Evolutionary conservation across 169 alveolate species (phyloP).

Genomic region (Theileria parva): DNA sequence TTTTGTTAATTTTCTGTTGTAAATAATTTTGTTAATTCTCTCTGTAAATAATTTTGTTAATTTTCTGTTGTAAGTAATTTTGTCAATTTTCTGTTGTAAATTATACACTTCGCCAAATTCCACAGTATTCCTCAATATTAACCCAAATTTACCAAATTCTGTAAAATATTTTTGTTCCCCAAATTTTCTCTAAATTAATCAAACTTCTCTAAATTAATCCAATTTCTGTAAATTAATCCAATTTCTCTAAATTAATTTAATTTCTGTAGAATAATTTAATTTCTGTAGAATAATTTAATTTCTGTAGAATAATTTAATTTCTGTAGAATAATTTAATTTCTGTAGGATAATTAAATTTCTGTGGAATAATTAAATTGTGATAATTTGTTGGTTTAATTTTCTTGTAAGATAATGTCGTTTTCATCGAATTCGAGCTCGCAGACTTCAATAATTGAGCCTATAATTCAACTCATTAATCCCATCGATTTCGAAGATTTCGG

Average conservation of each 20-base stretch:
- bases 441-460: background rate
- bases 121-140: background rate
- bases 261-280: no score
- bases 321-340: no score
- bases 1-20: background rate
- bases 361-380: no score
- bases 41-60: background rate
- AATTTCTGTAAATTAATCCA: no score
- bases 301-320: no score
- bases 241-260: no score
- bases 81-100: background rate
- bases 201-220: no score
- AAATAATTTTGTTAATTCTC: no score
- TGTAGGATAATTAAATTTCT: no score
- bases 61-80: background rate
- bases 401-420: background rate
- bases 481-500: conserved; percentile 8
- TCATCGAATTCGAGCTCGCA: background rate
- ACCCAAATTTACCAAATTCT: background rate
- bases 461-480: conserved; percentile 7
- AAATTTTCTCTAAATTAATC: no score
- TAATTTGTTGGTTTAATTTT: no score
- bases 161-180: background rate
- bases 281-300: no score
- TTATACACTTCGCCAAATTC: background rate